A percentile compares a stretch with the other conserved stretches of the same genome.
Conservation (phyloP, 345 rosid species). For the Psidium friedrichsthalianum region DNA sequence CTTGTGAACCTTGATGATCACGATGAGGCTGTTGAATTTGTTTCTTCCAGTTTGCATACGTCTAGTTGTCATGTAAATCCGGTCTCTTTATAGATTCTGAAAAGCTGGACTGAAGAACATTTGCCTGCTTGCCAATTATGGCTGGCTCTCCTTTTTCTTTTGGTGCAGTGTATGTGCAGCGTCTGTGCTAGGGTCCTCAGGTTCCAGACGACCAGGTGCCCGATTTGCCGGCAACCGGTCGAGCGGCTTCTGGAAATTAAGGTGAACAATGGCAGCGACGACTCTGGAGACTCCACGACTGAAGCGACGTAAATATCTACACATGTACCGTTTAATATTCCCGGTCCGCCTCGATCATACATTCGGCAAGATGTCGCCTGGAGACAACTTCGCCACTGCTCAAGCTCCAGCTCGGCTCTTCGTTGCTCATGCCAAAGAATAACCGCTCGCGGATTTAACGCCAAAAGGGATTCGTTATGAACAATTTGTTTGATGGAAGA, state of each 20-base stretch:
- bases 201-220: conserved; percentile 35
- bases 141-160: neutral
- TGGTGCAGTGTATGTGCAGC: conserved; percentile 47
- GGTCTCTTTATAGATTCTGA: neutral
- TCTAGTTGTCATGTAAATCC: neutral
- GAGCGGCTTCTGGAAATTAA: conserved; percentile 39
- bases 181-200: conserved; percentile 41
- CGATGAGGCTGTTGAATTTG: neutral
- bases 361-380: neutral
- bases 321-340: too few species aligned
- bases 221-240: conserved; percentile 44
- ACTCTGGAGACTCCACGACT: neutral
- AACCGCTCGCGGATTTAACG: neutral
- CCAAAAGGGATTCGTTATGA: neutral
- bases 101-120: neutral
- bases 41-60: neutral
- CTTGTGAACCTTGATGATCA: neutral
- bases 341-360: neutral
- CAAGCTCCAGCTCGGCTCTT: neutral
- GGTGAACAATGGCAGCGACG: conserved; percentile 23
- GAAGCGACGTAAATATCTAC: neutral
- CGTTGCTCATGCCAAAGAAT: neutral
- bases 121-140: neutral
- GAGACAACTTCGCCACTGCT: neutral
- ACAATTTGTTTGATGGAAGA: neutral